Evolutionary conservation across 139 green algal species (phyloP), one percentile per base, ranked within the genome.

Genomic region (Mychonastes homosphaera): DNA sequence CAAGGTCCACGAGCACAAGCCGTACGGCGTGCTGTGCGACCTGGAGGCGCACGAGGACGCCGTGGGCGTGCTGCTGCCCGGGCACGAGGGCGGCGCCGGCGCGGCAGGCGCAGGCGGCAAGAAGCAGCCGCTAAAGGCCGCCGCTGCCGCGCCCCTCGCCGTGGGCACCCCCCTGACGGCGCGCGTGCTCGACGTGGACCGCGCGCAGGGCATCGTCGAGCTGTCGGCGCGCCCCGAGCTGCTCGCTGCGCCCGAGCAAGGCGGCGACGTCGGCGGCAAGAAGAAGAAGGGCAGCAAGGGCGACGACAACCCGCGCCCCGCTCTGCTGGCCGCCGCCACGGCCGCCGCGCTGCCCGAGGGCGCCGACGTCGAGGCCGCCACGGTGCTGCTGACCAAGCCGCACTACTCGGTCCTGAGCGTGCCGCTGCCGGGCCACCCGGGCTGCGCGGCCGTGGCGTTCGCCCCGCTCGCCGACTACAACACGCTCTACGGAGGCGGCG

Each of bases 21-120:
- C 82, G 12, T 95, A 88, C 48, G 87, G 87, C 44, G 29, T 85
- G 12, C 27, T 88, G 7, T 75, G 76, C 23, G 83, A 94, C 75
- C 64, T 95, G 50, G 63, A 74, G 16, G 71, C 50, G 0, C 35
- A 84, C 51, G 51, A 72, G 64, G 61, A 71, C 38, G 47, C 68
- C 16, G 53, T 70, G 13, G 59, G 40, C 0, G 34, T 64, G 8
- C 18, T 67, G 6, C 33, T 43, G 2, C 65, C 41, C 2, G 45
- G 49, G 27, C 56, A 71, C 40, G 7, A 32, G 29, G 43, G 24
- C 52, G 57, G 40, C 12, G 12, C 2, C 48, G 41, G 8, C 28
- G 50, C 43, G 26, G 43, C 43, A 49, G 13, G 43, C 23, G 7
- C 23, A 49, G 43, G 43, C 23, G 19, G 26, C 10, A 6, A 19